Evolutionary conservation across 2,329 filamentous ascomycete species (phyloP), one percentile per base, ranked within the genome.

Genomic region (Elsinoe australis): DNA sequence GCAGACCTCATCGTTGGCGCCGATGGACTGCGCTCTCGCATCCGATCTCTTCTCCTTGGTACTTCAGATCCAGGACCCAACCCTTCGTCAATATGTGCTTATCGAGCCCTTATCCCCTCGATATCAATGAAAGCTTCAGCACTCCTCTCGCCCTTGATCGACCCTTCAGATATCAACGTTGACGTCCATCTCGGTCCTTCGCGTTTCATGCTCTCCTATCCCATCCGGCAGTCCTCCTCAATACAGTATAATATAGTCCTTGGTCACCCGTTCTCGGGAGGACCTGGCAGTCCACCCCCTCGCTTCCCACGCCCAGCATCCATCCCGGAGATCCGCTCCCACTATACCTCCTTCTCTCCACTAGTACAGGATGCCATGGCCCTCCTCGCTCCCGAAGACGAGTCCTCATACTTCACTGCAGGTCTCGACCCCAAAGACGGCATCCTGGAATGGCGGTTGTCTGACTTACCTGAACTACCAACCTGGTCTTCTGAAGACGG

Each of bases 401-500:
- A 21, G 3, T 41, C 36, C 7, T 41, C 21, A 9, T 41, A 26
- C n/a, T 41, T 41, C 22, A 12, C 28, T 14, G 14, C 36, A 9
- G 15, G 21, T 4, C 21, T 14, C 17, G 4, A 5, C 22, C 21
- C n/a, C 5, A 21, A 41, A 21, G 10, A 8, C 2, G 21, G 28
- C 5, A 41, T 41, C 36, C 14, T 41, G 15, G 21, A 41, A 21
- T 41, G 36, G 36, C 36, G 36, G 12, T 24, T 41, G 10, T 41
- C 36, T 14, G 19, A 24, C 14, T 15, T 41, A 6, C 36, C 36
- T 24, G 21, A 21, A 15, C 12, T 28, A 12, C 12, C 29, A 9
- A 15, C 67, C 1, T 83, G 80, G 79, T 75, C 69, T 0, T 72
- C 82, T 53, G 62, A 71, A 0, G 73, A 69, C 0, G 77, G 71